Percentiles rank a stretch among this genome's conserved stretches.
phyloP scores from a whole-genome alignment of 345 rosid genomes.

The Euphorbia pulcherrima region DNA sequence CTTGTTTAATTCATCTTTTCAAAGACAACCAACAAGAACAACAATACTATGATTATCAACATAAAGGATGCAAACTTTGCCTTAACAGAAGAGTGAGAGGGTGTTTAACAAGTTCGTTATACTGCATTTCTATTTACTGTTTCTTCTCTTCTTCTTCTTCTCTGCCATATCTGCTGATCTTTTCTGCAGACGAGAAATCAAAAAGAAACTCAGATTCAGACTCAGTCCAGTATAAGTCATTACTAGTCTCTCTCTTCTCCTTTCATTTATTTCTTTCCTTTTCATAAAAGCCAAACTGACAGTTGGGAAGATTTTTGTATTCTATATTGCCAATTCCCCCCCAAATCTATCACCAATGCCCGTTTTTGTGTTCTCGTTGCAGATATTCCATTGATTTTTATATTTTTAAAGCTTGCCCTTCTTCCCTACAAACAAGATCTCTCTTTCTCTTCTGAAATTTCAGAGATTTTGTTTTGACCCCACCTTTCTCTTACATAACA shows the following conservation, averaged over 20 bases:
- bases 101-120: too few relatives aligned
- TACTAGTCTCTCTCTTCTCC: neutral
- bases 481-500: constrained; percentile 32
- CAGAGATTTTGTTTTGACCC: constrained; percentile 33
- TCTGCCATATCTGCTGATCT: too few relatives aligned
- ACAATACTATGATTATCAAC: neutral
- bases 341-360: constrained; percentile 18
- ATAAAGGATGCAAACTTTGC: too few relatives aligned
- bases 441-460: constrained; percentile 33
- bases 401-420: constrained; percentile 1
- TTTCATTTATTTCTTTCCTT: neutral
- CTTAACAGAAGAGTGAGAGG: too few relatives aligned
- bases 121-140: too few relatives aligned
- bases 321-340: neutral
- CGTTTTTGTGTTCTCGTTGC: constrained; percentile 3
- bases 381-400: neutral
- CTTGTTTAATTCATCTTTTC: too few relatives aligned
- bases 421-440: constrained; percentile 28
- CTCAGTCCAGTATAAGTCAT: too few relatives aligned
- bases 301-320: constrained; percentile 17
- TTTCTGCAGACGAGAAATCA: too few relatives aligned
- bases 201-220: too few relatives aligned
- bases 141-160: too few relatives aligned
- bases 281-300: constrained; percentile 43
- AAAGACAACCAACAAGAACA: neutral